Conservation (phyloP, 164 flowering plant species). For the Magnolia officinalis region DNA sequence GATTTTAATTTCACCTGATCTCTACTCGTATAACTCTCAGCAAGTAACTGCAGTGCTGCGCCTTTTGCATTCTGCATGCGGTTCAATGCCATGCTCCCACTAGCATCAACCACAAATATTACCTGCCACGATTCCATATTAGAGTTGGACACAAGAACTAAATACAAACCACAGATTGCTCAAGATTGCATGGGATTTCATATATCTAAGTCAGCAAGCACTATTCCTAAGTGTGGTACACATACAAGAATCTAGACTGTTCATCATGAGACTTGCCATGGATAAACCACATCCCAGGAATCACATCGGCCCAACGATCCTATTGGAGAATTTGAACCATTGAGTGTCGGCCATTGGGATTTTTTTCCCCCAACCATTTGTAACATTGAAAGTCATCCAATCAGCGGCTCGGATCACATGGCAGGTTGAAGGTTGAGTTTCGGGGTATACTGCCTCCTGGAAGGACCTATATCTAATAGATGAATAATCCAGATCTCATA, state of each 20-base stretch:
- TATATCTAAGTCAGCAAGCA: no score
- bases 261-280: not conserved
- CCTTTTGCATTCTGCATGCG: constrained; percentile 99
- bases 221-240: not conserved
- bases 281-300: no score
- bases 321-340: no score
- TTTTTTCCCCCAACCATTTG: no score
- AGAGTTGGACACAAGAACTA: not conserved
- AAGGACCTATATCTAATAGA: no score
- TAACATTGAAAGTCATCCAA: no score
- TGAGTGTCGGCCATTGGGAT: no score
- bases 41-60: constrained; percentile 87
- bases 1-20: constrained; percentile 63
- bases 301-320: no score
- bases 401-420: no score
- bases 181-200: not conserved
- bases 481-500: no score
- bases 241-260: not conserved
- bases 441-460: no score
- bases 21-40: constrained; percentile 97
- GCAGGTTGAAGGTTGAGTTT: no score
- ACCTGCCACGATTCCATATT: constrained; percentile 49
- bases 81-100: constrained; percentile 99
- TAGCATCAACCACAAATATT: constrained; percentile 98
- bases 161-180: not conserved